A percentile compares a stretch with the other conserved stretches of the same genome.
Conservation (phyloP, 768 basidiomycete genomes). For the Lentinula edodes region DNA sequence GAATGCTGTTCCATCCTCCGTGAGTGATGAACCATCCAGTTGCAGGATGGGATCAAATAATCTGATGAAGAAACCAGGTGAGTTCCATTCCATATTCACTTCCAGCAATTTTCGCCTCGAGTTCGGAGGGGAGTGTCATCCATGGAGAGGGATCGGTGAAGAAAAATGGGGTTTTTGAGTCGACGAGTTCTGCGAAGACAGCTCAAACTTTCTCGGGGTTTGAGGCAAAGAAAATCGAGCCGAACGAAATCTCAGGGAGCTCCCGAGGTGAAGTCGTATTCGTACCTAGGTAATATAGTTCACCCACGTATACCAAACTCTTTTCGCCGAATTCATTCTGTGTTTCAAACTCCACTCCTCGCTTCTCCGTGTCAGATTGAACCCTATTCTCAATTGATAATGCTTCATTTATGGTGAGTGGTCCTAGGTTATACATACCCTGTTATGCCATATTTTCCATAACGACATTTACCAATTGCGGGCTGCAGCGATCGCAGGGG, state of each 20-base stretch:
- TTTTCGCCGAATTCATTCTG: background rate
- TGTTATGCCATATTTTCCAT: background rate
- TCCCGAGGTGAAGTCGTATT: too few species aligned
- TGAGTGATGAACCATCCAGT: slow-evolving; percentile 2
- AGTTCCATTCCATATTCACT: background rate
- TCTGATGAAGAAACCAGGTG: background rate
- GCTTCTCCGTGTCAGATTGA: background rate
- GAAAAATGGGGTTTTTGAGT: background rate
- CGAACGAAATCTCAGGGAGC: background rate
- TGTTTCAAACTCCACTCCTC: background rate
- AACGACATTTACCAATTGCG: background rate
- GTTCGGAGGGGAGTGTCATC: background rate
- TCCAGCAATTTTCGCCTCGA: background rate
- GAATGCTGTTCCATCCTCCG: slow-evolving; percentile 1
- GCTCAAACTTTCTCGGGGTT: background rate
- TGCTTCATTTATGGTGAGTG: background rate
- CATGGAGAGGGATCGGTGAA: background rate
- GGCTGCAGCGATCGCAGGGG: background rate
- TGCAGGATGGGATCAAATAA: background rate
- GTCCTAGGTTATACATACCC: background rate
- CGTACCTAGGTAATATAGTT: background rate
- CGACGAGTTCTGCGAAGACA: background rate
- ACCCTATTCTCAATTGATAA: background rate
- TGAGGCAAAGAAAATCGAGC: background rate
- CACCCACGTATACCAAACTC: background rate